These are phyloP conservation scores for Clonostachys rhizophaga DNA, from an alignment of 2,329 filamentous ascomycete species.

Conservation along the genomic window DNA sequence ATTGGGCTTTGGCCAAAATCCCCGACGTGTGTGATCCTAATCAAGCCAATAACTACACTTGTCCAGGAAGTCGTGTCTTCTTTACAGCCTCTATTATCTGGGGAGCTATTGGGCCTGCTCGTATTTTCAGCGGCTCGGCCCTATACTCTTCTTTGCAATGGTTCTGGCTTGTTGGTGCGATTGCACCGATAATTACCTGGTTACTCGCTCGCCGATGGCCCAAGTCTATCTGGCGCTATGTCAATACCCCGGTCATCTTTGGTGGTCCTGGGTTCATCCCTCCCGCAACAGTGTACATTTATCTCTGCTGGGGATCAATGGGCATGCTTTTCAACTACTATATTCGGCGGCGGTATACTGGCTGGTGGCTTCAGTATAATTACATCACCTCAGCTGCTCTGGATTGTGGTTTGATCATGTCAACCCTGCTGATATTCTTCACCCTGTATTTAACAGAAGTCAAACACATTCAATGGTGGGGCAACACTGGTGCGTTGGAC, in stretches of 20 bases:
- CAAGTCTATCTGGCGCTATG: constrained; percentile 56
- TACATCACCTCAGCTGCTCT: constrained; percentile 70
- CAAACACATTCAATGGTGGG: constrained; percentile 56
- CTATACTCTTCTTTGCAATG: constrained; percentile 62
- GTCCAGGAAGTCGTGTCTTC: constrained; percentile 48
- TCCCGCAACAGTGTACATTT: constrained; percentile 67
- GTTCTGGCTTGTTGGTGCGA: constrained; percentile 66
- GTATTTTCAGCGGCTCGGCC: constrained; percentile 61
- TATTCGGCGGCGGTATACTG: constrained; percentile 59
- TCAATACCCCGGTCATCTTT: constrained; percentile 66
- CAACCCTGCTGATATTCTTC: constrained; percentile 67
- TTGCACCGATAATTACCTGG: constrained; percentile 61
- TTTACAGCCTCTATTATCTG: constrained; percentile 69
- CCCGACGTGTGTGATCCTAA: constrained; percentile 51
- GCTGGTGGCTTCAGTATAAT: constrained; percentile 78
- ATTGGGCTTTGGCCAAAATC: constrained; percentile 61
- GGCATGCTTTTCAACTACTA: constrained; percentile 66
- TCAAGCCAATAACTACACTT: constrained; percentile 52
- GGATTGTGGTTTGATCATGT: constrained; percentile 62
- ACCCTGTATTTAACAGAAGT: constrained; percentile 57
- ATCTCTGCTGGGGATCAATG: constrained; percentile 65
- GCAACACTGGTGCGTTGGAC: constrained; percentile 41
- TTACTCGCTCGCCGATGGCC: constrained; percentile 57
- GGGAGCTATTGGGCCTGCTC: constrained; percentile 67
- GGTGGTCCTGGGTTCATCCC: constrained; percentile 60